Evolutionary conservation across 805 yeast genomes (phyloP), one percentile per base, ranked within the genome.

Genomic region (Barnettozyma sp.): DNA sequence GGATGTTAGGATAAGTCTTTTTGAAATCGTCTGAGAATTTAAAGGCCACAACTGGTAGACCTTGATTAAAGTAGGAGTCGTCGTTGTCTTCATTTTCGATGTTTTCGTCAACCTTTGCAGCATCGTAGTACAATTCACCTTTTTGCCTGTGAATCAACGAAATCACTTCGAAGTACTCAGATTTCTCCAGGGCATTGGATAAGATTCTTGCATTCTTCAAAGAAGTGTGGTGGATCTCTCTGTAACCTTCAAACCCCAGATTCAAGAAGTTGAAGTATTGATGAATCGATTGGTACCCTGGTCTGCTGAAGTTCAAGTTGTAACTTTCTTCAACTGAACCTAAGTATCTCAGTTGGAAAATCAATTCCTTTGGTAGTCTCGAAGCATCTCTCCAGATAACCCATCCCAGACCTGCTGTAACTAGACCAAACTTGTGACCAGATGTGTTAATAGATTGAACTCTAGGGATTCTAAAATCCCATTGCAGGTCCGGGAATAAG

Each of bases 351-450:
- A 87, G 68, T 45, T 82, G 78, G 62, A 87, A 87, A 49, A 80
- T 71, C 44, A 87, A 67, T 42, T 74, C 76, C 39, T 76, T 68
- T 17, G 96, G 92, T 43, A 87, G 66, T 52, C 68, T 70, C 26
- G 62, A 47, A 28, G 67, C 65, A 54, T 77, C 76, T 55, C 78
- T 76, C 86, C 94, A 88, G 36, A 87, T 61, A 42, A 87, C 76
- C 95, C 95, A 87, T 36, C 97, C 97, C 35, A 84, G 69, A 28
- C 97, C 97, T 9, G 90, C 94, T 18, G 94, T 76, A 21, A 88
- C 82, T 33, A 87, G 66, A 23, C 97, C 97, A 60, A 83, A 87
- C 62, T 87, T 87, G 64, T 87, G 97, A 40, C 96, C 95, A 2
- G 94, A 82, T 9, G 94, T 74, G 64, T 86, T 88, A 62, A 87